Conservation (phyloP, 177 flowering plant genomes). For the Vitis hybrid region DNA sequence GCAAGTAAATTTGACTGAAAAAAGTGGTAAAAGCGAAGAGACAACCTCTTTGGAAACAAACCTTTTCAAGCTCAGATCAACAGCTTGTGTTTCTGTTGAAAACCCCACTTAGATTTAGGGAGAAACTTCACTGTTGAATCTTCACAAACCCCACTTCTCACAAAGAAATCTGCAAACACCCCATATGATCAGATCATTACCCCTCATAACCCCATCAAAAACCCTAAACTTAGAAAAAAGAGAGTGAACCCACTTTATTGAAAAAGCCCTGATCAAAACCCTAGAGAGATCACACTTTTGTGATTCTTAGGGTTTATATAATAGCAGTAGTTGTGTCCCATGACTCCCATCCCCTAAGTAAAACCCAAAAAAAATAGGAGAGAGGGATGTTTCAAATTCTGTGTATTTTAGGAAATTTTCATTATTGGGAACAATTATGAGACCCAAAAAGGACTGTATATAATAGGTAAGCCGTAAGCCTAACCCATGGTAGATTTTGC, state of each 20-base stretch:
- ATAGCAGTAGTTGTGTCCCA: conserved; percentile 15
- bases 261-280: conserved; percentile 20
- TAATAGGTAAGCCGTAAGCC: no score
- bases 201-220: not conserved
- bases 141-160: no score
- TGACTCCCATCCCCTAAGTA: conserved; percentile 8
- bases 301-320: conserved; percentile 6
- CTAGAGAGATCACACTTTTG: conserved; percentile 6
- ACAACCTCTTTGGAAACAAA: conserved; percentile 11
- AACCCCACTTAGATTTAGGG: no score
- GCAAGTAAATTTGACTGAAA: conserved; percentile 23
- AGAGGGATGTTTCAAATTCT: not conserved
- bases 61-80: not conserved
- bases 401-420: not conserved
- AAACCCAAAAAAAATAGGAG: not conserved
- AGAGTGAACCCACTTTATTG: not conserved
- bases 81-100: no score
- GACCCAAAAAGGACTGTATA: no score
- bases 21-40: conserved; percentile 7
- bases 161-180: no score
- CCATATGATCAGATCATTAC: no score
- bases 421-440: no score
- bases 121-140: no score
- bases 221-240: no score
- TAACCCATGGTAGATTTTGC: no score